phyloP scores from a whole-genome alignment of 305 asterid genomes.

The Coffea humblotiana region DNA sequence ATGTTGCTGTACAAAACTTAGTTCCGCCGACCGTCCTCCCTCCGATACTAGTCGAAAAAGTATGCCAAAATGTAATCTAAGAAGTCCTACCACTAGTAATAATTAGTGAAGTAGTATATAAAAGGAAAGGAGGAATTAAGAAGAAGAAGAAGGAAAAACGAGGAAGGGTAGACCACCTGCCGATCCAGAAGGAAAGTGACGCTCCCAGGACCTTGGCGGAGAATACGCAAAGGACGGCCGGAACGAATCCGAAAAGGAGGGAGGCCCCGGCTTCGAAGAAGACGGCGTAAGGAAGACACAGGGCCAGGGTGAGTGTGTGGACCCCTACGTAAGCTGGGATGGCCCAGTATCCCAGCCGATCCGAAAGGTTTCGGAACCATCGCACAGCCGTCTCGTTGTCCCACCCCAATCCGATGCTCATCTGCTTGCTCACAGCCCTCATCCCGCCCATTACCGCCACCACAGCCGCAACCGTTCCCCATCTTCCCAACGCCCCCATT shows the following conservation, averaged over 20 bases:
- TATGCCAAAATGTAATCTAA: too few species aligned
- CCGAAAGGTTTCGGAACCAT: slow-evolving; percentile 54
- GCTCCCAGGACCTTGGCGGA: slow-evolving; percentile 90
- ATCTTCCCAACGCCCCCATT: slow-evolving; percentile 23
- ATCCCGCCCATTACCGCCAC: slow-evolving; percentile 35
- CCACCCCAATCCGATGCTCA: slow-evolving; percentile 36
- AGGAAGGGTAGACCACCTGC: slow-evolving; percentile 44
- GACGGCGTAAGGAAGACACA: slow-evolving; percentile 86
- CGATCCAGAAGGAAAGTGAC: slow-evolving; percentile 92
- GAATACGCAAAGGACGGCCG: slow-evolving; percentile 81
- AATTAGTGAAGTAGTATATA: too few species aligned
- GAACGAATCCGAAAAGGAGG: slow-evolving; percentile 76
- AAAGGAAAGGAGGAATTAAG: too few species aligned
- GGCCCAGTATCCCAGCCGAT: slow-evolving; percentile 83
- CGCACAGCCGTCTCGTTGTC: slow-evolving; percentile 45
- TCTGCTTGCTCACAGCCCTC: slow-evolving; percentile 38
- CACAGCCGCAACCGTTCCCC: slow-evolving; percentile 36
- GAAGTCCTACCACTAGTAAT: too few species aligned
- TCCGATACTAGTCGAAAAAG: too few species aligned
- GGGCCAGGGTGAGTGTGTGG: slow-evolving; percentile 73
- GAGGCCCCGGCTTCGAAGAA: slow-evolving; percentile 96
- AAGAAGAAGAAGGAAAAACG: not conserved
- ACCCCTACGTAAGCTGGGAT: slow-evolving; percentile 76
- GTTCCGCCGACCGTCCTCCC: too few species aligned
- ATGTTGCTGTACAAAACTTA: too few species aligned